Evolutionary conservation across 2,329 filamentous ascomycete genomes (phyloP), one percentile per base, ranked within the genome.

Genomic region (Sodiomyces alkalinus): DNA sequence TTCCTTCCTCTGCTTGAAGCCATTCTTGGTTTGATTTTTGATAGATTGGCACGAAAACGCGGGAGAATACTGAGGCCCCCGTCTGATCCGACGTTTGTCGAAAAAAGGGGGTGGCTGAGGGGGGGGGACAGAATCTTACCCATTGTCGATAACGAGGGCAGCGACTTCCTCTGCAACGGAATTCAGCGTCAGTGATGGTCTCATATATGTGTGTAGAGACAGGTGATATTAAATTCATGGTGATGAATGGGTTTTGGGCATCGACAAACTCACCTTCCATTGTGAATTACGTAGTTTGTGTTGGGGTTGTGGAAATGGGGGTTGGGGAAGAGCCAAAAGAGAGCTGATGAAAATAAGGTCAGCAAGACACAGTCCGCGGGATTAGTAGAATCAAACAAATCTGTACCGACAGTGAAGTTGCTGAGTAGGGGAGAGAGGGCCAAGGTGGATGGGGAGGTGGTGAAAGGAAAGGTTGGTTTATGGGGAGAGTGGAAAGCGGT

Each of bases 81-180:
- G n/a, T n/a, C n/a, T n/a, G n/a, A n/a, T n/a, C n/a, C n/a, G 50
- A 53, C 29, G 30, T 29, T 17, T 17, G 23, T 16, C 26, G 26
- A 24, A 17, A 23, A 26, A 31, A 34, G 35, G 32, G 34, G 29
- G 24, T 29, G 26, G 39, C 30, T 22, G 33, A 25, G 32, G 45
- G 46, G 42, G 47, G 44, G 44, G 42, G 46, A 51, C 64, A n/a
- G n/a, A n/a, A n/a, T 69, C 86, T 82, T 87, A 98, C 90, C 90
- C 90, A 96, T 98, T 98, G 86, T 98, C 90, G 70, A 98, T 96
- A 67, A 98, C 90, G 82, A 98, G 86, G 65, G 90, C 90, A 64
- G 90, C 90, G 67, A 98, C 90, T 83, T 98, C 90, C 76, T 98
- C 90, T 96, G 58, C 63, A 65, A 41, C 39, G 38, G 39, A 47